phyloP scores from a whole-genome alignment of 495 filamentous ascomycete species.

The Physcia stellaris region DNA sequence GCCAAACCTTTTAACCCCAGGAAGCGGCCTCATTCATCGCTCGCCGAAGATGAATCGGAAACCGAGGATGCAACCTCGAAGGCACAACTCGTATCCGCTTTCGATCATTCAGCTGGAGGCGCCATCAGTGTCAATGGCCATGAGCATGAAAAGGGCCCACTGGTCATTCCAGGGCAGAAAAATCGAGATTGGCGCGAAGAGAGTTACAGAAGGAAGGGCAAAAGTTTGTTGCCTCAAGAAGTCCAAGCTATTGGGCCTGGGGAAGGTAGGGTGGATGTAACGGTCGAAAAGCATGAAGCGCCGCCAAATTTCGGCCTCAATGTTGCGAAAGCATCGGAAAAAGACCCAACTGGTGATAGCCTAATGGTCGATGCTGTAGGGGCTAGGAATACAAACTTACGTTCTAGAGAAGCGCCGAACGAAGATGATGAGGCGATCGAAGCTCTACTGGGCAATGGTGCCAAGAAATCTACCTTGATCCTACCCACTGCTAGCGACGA shows the following conservation, averaged over 20 bases:
- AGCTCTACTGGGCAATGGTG: slow-evolving; percentile 53
- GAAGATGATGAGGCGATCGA: slow-evolving; percentile 66
- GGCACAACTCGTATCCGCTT: slow-evolving; percentile 42
- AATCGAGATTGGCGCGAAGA: slow-evolving; percentile 66
- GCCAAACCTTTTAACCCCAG: slow-evolving; percentile 15
- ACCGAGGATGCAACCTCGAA: slow-evolving; percentile 25
- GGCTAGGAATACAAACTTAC: slow-evolving; percentile 5
- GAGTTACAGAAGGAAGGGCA: slow-evolving; percentile 34
- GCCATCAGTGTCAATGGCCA: slow-evolving; percentile 32
- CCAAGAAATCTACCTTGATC: slow-evolving; percentile 41
- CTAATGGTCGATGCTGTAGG: slow-evolving; percentile 21
- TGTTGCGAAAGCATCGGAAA: slow-evolving; percentile 21
- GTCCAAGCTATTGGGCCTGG: slow-evolving; percentile 31
- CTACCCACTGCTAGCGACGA: slow-evolving; percentile 32
- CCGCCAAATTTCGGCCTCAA: slow-evolving; percentile 33
- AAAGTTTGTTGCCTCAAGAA: slow-evolving; percentile 38
- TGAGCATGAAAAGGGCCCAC: slow-evolving; percentile 27
- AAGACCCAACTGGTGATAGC: slow-evolving; percentile 17
- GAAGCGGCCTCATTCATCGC: slow-evolving; percentile 23
- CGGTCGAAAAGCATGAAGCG: slow-evolving; percentile 25
- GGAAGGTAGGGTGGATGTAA: slow-evolving; percentile 25
- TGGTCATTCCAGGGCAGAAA: slow-evolving; percentile 51
- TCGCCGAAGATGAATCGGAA: slow-evolving; percentile 31
- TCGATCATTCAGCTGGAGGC: slow-evolving; percentile 42
- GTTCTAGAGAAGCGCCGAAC: slow-evolving; percentile 1